Conservation (phyloP, 2,329 filamentous ascomycete genomes). For the Cercospora sp. region DNA sequence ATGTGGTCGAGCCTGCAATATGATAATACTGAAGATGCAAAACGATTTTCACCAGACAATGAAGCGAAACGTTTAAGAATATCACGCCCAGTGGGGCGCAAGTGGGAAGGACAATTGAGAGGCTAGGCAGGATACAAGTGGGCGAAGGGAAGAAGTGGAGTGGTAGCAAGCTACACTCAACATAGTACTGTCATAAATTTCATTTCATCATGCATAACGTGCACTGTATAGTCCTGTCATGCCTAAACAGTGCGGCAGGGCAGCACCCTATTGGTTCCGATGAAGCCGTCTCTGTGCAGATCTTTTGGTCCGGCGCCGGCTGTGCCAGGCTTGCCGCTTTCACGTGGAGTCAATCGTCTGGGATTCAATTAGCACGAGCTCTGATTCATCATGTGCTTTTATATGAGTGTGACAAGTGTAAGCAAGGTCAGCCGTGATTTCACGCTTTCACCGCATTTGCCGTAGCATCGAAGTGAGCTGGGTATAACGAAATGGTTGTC, state of each 20-base stretch:
- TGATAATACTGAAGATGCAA: not conserved
- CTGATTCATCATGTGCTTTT: not conserved
- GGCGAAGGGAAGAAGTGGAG: not conserved
- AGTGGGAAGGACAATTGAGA: not conserved
- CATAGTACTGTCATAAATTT: not conserved
- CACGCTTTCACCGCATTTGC: conserved; percentile 15
- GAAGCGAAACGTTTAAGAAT: not conserved
- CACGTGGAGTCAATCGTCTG: not conserved
- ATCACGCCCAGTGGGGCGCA: not conserved
- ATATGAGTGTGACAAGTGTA: not conserved
- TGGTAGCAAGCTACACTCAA: not conserved
- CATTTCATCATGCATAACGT: not conserved
- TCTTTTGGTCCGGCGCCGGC: not conserved
- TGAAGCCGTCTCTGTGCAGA: not conserved
- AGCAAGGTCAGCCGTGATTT: conserved; percentile 14
- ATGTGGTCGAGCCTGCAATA: not conserved
- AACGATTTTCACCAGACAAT: not conserved
- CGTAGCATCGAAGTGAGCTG: conserved; percentile 17
- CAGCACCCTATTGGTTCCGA: too few species aligned
- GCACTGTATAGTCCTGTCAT: not conserved
- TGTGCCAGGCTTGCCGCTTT: not conserved
- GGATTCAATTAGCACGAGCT: not conserved
- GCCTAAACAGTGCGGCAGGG: not conserved
- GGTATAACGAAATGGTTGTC: conserved; percentile 14
- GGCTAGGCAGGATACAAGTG: not conserved